phyloP scores from a whole-genome alignment of 208 protist genomes.

The Crithidia bombi region DNA sequence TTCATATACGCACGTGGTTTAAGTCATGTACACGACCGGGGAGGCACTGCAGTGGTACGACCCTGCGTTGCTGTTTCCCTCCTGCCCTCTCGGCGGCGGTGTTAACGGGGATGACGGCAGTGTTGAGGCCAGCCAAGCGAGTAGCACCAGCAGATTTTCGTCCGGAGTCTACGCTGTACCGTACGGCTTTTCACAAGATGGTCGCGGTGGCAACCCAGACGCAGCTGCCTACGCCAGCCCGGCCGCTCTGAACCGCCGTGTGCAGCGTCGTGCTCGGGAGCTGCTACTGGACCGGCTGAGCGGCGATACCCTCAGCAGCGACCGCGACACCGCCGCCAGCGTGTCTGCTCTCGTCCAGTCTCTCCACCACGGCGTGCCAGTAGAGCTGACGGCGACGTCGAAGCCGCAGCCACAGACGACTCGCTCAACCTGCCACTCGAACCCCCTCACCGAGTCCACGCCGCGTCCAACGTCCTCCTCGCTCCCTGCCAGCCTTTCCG shows the following conservation, averaged over 20 bases:
- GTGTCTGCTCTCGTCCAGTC: slow-evolving; percentile 10
- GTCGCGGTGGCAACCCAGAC: neutral
- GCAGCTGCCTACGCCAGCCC: slow-evolving; percentile 2
- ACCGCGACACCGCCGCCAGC: slow-evolving; percentile 15
- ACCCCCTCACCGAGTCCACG: neutral
- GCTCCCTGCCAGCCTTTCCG: slow-evolving; percentile 6
- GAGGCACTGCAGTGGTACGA: slow-evolving; percentile 56
- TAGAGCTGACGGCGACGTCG: neutral
- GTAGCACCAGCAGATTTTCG: neutral
- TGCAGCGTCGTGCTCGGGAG: slow-evolving; percentile 14
- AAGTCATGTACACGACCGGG: slow-evolving; percentile 45
- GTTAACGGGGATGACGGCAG: slow-evolving; percentile 19
- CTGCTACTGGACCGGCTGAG: slow-evolving; percentile 17
- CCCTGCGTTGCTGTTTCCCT: slow-evolving; percentile 35
- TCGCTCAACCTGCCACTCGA: neutral
- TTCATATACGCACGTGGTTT: too few species aligned
- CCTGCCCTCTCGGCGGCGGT: slow-evolving; percentile 19
- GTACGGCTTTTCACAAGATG: too few species aligned
- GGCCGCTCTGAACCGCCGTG: neutral
- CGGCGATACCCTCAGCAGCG: slow-evolving; percentile 25
- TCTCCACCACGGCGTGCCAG: slow-evolving; percentile 4
- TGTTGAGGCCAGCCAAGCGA: neutral
- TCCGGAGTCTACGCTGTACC: neutral
- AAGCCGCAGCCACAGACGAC: neutral
- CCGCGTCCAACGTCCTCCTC: neutral